Conservation (phyloP, 2,329 filamentous ascomycete species). For the Colletotrichum orbiculare region DNA sequence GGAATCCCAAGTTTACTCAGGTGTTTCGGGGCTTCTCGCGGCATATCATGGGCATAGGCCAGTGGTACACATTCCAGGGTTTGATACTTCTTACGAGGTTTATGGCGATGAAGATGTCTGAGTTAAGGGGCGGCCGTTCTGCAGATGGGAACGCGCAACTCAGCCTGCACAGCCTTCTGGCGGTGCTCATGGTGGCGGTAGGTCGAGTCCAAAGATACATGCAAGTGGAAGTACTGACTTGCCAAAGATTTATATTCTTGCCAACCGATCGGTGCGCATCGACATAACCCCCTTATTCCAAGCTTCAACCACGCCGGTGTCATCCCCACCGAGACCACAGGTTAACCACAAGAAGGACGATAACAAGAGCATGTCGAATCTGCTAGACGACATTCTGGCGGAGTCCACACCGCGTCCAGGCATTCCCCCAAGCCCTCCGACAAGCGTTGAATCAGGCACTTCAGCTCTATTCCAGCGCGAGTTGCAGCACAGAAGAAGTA, state of each 20-base stretch:
- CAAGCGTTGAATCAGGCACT: conserved; percentile 36
- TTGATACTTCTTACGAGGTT: conserved; percentile 67
- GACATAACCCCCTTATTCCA: conserved; percentile 68
- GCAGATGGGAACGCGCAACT: conserved; percentile 55
- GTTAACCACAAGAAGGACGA: conserved; percentile 42
- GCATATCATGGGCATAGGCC: conserved; percentile 68
- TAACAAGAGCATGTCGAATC: conserved; percentile 57
- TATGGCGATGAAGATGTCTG: conserved; percentile 56
- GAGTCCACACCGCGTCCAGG: conserved; percentile 37
- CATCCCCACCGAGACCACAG: conserved; percentile 38
- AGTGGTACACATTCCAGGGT: conserved; percentile 75
- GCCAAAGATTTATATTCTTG: conserved; percentile 56
- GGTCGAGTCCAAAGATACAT: conserved; percentile 42
- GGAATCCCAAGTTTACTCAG: conserved; percentile 75
- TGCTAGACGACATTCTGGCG: conserved; percentile 57
- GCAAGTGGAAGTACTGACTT: conserved; percentile 38
- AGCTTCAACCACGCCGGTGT: conserved; percentile 39
- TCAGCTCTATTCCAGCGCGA: conserved; percentile 35
- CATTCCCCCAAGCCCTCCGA: conserved; percentile 24
- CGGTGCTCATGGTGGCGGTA: conserved; percentile 64
- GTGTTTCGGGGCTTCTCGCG: conserved; percentile 68
- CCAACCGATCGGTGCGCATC: conserved; percentile 60
- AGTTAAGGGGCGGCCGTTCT: conserved; percentile 51
- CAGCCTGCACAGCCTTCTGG: conserved; percentile 66
- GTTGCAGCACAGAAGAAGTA: conserved; percentile 31